Conservation (phyloP, 345 rosid genomes). For the Conringia planisiliqua region DNA sequence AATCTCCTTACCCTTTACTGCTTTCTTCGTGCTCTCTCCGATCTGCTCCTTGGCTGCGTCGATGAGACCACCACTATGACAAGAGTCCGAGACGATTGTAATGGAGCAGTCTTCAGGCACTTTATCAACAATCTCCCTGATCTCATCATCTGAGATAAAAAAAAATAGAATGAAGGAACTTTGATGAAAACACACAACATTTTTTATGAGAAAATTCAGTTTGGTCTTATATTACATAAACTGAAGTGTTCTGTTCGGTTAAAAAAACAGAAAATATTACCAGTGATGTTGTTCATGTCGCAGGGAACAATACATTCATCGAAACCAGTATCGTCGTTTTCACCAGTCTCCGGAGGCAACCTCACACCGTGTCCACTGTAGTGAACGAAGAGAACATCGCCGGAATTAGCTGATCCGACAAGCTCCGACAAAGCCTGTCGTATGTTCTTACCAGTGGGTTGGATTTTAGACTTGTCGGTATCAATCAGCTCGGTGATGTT, state of each 20-base stretch:
- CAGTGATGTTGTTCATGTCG: constrained; percentile 86
- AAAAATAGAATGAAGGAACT: too few species aligned
- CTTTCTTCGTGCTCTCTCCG: constrained; percentile 40
- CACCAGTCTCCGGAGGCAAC: constrained; percentile 80
- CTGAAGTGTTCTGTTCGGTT: too few species aligned
- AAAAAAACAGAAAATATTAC: too few species aligned
- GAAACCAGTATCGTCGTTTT: constrained; percentile 79
- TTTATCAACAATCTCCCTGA: constrained; percentile 70
- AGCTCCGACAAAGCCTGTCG: constrained; percentile 50
- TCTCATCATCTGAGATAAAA: constrained; percentile 77
- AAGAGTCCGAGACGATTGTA: constrained; percentile 77
- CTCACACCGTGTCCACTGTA: constrained; percentile 90
- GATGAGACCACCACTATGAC: constrained; percentile 87
- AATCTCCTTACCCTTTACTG: constrained; percentile 8
- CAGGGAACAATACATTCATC: constrained; percentile 89
- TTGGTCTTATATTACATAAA: too few species aligned
- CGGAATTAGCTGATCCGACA: constrained; percentile 47
- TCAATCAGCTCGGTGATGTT: constrained; percentile 65
- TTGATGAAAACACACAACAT: too few species aligned
- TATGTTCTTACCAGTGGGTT: constrained; percentile 75
- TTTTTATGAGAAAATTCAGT: too few species aligned
- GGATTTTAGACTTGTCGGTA: constrained; percentile 54
- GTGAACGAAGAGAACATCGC: constrained; percentile 64
- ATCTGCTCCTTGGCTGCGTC: constrained; percentile 83
- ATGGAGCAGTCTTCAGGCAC: constrained; percentile 57